Conservation (phyloP, 2,329 filamentous ascomycete genomes). For the Colletotrichum sojae region DNA sequence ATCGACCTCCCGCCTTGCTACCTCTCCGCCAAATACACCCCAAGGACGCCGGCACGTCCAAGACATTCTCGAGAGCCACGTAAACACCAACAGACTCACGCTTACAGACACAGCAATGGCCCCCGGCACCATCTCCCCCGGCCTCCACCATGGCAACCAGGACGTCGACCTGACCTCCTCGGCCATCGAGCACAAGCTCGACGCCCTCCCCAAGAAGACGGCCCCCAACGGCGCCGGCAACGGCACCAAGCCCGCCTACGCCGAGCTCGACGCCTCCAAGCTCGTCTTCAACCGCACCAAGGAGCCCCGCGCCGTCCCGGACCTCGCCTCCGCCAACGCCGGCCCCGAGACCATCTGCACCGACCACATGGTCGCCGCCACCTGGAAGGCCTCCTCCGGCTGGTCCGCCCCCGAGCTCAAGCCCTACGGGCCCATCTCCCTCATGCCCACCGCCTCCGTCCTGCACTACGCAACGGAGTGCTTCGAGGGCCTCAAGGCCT, state of each 20-base stretch:
- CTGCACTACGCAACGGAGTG: constrained; percentile 94
- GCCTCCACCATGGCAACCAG: constrained; percentile 60
- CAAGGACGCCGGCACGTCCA: constrained; percentile 10
- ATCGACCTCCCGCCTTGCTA: neutral
- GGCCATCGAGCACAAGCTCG: constrained; percentile 66
- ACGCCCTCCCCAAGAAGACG: constrained; percentile 46
- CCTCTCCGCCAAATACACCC: no score
- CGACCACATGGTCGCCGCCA: constrained; percentile 89
- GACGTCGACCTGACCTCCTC: constrained; percentile 67
- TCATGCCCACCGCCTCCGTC: constrained; percentile 85
- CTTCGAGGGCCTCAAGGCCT: constrained; percentile 88
- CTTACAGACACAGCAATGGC: constrained; percentile 43
- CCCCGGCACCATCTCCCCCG: constrained; percentile 46
- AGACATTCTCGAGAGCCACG: constrained; percentile 12
- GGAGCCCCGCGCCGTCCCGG: constrained; percentile 66
- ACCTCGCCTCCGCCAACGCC: constrained; percentile 61
- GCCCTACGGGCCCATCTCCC: constrained; percentile 82
- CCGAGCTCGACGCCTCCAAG: constrained; percentile 74
- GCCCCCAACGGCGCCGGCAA: constrained; percentile 47
- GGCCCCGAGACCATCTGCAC: constrained; percentile 73
- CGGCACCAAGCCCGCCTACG: constrained; percentile 62
- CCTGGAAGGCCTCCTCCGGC: constrained; percentile 75
- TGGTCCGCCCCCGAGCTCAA: constrained; percentile 82
- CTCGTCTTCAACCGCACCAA: constrained; percentile 72
- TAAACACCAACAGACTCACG: neutral